These are phyloP conservation scores for Lecanoromycetidae sp. DNA, from an alignment of 2,329 filamentous ascomycete species.

Conservation along the genomic window DNA sequence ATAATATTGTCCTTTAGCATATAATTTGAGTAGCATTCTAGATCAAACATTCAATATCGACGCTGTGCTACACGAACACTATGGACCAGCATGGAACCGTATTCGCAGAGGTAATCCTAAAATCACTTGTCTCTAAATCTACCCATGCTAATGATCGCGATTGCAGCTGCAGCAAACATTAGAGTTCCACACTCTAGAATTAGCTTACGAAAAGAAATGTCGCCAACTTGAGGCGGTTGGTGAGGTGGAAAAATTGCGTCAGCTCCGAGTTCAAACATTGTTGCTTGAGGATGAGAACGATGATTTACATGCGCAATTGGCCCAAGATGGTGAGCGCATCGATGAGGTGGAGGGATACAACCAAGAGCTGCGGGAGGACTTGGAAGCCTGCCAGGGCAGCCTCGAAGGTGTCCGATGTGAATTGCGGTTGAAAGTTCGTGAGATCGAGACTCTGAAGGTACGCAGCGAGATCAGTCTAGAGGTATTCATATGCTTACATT, in stretches of 20 bases:
- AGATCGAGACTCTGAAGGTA: conserved; percentile 47
- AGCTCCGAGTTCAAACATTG: conserved; percentile 55
- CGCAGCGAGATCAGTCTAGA: background rate
- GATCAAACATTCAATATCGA: no score
- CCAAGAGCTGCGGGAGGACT: conserved; percentile 34
- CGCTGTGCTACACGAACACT: background rate
- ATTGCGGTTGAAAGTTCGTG: conserved; percentile 39
- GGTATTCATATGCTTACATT: conserved; percentile 18
- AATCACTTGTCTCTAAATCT: background rate
- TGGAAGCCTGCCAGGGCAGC: conserved; percentile 32
- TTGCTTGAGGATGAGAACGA: conserved; percentile 66
- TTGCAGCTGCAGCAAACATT: conserved; percentile 38
- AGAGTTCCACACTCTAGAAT: conserved; percentile 47
- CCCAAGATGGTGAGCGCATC: conserved; percentile 48
- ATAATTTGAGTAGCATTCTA: background rate
- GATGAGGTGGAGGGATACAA: conserved; percentile 41
- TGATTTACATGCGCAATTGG: conserved; percentile 51
- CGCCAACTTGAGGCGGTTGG: conserved; percentile 55
- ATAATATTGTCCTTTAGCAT: background rate
- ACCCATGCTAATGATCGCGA: background rate
- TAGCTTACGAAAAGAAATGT: conserved; percentile 54
- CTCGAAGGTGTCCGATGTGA: conserved; percentile 40
- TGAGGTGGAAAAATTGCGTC: conserved; percentile 63
- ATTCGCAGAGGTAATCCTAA: background rate
- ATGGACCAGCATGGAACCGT: conserved; percentile 1